Base-by-base conservation (phyloP, 192 early-diverging fungal genomes). In the Allomyces macrogynus region DNA sequence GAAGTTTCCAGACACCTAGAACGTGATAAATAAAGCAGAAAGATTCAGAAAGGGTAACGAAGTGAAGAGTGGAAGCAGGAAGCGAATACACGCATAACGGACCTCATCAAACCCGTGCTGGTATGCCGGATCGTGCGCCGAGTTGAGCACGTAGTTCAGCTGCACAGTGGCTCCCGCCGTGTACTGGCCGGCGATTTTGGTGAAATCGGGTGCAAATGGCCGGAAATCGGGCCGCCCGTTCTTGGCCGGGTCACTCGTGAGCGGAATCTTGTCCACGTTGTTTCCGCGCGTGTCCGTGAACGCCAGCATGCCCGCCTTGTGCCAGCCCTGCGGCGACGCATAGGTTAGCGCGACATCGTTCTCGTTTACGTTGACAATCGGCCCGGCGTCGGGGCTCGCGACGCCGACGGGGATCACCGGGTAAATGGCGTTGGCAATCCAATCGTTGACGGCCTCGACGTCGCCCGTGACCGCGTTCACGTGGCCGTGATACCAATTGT, bases 241-340 rank as follows among this genome's bases (percentile, higher is more conserved):
- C 69, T 74, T 57, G 63, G 66, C 68, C 73, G 70, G 11, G 49
- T 24, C 64, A 57, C 79, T 74, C 1, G 84, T 78, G 69, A 91
- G 90, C 66, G 83, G 83, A 61, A 92, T 90, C 23, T 90, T 87
- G 74, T 81, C 92, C 54, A 89, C 93, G 71, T 97, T 97, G 78
- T 93, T 97, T 16, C 93, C 93, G 23, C 81, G 72, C 8, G 90
- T 97, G 23, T 74, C 78, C 44, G 84, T 88, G 67, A 78, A 84
- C 43, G 22, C n/a, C n/a, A 20, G 26, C n/a, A 27, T 4, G 26
- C 4, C 26, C 26, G 4, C 26, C 4, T 24, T 5, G 42, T 24
- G 4, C 26, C 26, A 27, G 4, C 4, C 26, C 2, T 27, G 1
- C 2, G 26, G 26, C 26, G 26, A 3, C 26, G 26, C 26, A 4